These are phyloP conservation scores for Cucurbita argyrosperma DNA, from an alignment of 306 rosid genomes.

Conservation along the genomic window DNA sequence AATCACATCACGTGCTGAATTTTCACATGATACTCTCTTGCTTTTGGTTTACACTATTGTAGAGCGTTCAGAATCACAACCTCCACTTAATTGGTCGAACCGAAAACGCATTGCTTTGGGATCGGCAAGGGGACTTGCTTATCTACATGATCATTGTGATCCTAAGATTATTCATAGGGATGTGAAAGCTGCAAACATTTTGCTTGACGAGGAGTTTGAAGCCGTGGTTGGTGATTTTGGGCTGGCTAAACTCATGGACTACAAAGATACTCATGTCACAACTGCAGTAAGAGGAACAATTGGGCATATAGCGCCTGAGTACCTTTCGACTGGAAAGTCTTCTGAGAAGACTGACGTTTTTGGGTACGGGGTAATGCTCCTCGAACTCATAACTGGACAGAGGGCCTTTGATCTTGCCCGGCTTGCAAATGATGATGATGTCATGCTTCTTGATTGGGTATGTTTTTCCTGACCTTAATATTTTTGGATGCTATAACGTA, in stretches of 20 bases:
- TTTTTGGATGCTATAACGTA: background rate
- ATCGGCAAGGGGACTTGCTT: constrained; percentile 84
- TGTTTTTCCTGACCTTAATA: constrained; percentile 4
- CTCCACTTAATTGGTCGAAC: constrained; percentile 56
- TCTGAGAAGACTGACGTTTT: constrained; percentile 93
- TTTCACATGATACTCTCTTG: background rate
- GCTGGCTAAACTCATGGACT: constrained; percentile 84
- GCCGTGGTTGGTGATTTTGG: constrained; percentile 97
- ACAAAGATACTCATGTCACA: constrained; percentile 84
- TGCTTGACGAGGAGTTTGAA: constrained; percentile 84
- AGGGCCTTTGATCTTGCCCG: constrained; percentile 94
- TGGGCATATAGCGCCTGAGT: constrained; percentile 95
- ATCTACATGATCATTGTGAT: constrained; percentile 93
- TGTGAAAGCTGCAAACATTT: constrained; percentile 89
- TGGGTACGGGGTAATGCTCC: constrained; percentile 98
- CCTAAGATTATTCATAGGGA: constrained; percentile 93
- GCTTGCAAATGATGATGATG: constrained; percentile 81
- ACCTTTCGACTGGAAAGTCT: constrained; percentile 82
- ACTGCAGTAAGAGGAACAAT: constrained; percentile 88
- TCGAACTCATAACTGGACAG: constrained; percentile 89
- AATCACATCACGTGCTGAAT: background rate
- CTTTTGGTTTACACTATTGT: constrained; percentile 7
- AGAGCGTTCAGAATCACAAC: constrained; percentile 47
- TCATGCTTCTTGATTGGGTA: constrained; percentile 95
- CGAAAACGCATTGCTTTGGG: constrained; percentile 66